phyloP scores from a whole-genome alignment of 345 rosid genomes.

The Bruguiera gymnorhiza region DNA sequence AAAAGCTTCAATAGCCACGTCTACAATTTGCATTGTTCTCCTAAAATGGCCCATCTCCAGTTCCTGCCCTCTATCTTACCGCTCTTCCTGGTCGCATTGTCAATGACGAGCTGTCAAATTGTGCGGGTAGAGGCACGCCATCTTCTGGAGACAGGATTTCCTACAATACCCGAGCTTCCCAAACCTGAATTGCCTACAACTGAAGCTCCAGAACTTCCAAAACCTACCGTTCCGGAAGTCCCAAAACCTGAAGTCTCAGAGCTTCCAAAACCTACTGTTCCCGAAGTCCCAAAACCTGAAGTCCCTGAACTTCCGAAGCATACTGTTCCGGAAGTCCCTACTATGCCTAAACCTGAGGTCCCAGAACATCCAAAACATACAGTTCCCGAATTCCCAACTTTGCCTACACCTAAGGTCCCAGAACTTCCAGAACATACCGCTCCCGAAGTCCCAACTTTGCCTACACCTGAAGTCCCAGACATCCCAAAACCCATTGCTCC shows the following conservation, averaged over 20 bases:
- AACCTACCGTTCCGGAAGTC: too few species aligned
- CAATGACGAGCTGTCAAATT: background rate
- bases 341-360: background rate
- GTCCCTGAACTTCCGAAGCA: background rate
- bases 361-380: background rate
- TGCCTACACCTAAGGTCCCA: background rate
- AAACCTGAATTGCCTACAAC: constrained; percentile 12
- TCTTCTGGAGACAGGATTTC: constrained; percentile 1
- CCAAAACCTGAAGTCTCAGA: background rate
- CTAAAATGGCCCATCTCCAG: background rate
- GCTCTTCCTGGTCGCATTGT: background rate
- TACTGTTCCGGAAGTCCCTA: background rate
- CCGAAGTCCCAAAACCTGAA: background rate
- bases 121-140: constrained; percentile 2
- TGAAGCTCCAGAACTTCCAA: background rate
- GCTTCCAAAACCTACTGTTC: background rate
- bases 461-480: constrained; percentile 10
- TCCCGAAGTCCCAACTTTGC: background rate
- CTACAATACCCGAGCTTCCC: constrained; percentile 4
- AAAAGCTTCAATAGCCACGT: too few species aligned
- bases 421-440: background rate
- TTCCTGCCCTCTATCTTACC: background rate
- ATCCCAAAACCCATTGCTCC: background rate
- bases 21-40: too few species aligned
- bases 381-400: background rate